phyloP scores from a whole-genome alignment of 805 yeast species.

The Yamadazyma kitorensis region DNA sequence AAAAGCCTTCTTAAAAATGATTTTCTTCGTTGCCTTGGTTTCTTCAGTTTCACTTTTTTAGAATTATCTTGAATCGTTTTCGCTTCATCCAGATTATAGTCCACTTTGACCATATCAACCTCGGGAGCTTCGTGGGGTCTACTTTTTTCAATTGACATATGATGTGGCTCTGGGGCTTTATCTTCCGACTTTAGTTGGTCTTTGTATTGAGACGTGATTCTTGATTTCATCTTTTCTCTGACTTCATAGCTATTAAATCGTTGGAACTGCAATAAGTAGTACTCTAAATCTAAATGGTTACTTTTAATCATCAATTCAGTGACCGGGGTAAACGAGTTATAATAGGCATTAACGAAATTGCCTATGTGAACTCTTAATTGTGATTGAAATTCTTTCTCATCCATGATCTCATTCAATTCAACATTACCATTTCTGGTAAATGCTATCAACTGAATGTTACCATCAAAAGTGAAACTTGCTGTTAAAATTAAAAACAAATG shows the following conservation, averaged over 20 bases:
- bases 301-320: slow-evolving; percentile 21
- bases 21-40: slow-evolving; percentile 5
- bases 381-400: slow-evolving; percentile 18
- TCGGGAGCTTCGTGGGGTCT: slow-evolving; percentile 3
- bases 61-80: neutral
- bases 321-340: slow-evolving; percentile 20
- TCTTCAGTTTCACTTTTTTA: slow-evolving; percentile 1
- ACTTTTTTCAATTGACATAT: neutral
- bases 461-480: slow-evolving; percentile 16
- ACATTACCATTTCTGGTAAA: slow-evolving; percentile 9
- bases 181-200: neutral
- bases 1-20: slow-evolving; percentile 12
- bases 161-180: neutral
- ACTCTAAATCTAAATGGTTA: slow-evolving; percentile 13
- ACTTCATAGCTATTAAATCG: slow-evolving; percentile 9
- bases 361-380: slow-evolving; percentile 22
- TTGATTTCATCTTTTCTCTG: slow-evolving; percentile 13
- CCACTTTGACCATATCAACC: neutral
- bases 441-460: slow-evolving; percentile 18
- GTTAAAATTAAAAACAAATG: slow-evolving; percentile 12
- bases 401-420: slow-evolving; percentile 21
- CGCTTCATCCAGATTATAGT: neutral
- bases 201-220: slow-evolving; percentile 9
- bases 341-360: slow-evolving; percentile 18
- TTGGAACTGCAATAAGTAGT: slow-evolving; percentile 10